phyloP scores from a whole-genome alignment of 2,329 filamentous ascomycete genomes.

The Colletotrichum tropicicola region DNA sequence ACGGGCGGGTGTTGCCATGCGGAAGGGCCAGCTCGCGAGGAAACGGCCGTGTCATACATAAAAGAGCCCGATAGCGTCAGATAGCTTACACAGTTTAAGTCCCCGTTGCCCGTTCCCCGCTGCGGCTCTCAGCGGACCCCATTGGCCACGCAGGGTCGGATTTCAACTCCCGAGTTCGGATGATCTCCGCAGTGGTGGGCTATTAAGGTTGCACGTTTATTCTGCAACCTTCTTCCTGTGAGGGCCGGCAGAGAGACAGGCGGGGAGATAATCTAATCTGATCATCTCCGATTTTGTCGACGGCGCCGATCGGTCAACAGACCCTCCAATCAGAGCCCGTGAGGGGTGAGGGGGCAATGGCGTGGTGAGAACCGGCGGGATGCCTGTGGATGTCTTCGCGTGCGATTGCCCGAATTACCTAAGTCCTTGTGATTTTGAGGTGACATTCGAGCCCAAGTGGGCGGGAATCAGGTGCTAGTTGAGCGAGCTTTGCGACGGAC shows the following conservation, averaged over 20 bases:
- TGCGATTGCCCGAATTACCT: neutral
- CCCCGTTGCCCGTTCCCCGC: neutral
- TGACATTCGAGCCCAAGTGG: neutral
- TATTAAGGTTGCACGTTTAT: neutral
- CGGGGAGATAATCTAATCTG: constrained; percentile 13
- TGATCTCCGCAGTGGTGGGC: neutral
- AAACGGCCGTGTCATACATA: neutral
- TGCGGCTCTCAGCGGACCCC: neutral
- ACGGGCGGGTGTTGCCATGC: neutral
- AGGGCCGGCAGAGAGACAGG: neutral
- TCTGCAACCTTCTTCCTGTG: neutral
- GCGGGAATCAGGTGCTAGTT: no score
- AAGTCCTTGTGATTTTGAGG: neutral
- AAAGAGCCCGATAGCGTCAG: neutral
- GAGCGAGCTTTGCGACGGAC: neutral
- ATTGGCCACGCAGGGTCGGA: neutral
- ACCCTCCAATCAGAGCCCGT: neutral
- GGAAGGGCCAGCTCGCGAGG: neutral
- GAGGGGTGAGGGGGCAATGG: no score
- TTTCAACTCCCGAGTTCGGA: neutral
- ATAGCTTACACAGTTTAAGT: constrained; percentile 11
- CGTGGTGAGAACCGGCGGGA: no score
- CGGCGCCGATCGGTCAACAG: neutral
- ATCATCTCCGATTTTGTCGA: neutral
- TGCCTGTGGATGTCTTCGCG: neutral